Base-by-base conservation (phyloP, 345 rosid genomes). In the Dipteronia sinensis region DNA sequence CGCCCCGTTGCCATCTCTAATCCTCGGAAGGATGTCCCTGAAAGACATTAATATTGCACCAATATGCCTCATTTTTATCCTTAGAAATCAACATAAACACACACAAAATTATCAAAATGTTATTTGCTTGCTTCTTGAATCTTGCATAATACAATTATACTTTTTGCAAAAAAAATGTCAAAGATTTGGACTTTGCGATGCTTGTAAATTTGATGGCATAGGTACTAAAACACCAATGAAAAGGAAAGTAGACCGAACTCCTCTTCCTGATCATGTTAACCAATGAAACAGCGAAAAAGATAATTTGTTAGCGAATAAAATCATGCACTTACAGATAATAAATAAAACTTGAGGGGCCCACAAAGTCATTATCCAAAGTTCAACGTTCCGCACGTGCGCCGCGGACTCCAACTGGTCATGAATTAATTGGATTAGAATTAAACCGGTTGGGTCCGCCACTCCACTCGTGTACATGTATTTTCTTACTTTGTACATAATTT, bases 361-460 rank as follows among this genome's bases (percentile, higher is more conserved):
- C 22, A n/a, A 7, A 51, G 58, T 65, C 56, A 38, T 78, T 0
- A 65, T 74, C 78, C 67, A 51, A 69, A 74, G 68, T 31, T 51
- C 55, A 58, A 55, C 67, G 2, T 16, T 20, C 19, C 68, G 13
- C 84, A 78, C 80, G 80, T 72, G 80, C 87, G 80, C 79, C 75
- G 81, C 84, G 86, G 79, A 82, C 46, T 75, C 80, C 74, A 66
- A 72, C 44, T 6, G 62, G 69, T 10, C 38, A 27, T 49, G 22
- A 78, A 65, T 66, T 20, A 80, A 85, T 25, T 53, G 69, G 23
- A 78, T 78, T 83, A 23, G 20, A 82, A 73, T 31, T 38, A 20
- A 59, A 1, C 34, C 46, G 4, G 62, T 78, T 20, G 72, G 53
- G 78, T 76, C 88, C 78, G 82, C 59, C 69, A 17, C 65, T 9